Conservation (phyloP, 345 rosid species). For the Ceriops decandra region DNA sequence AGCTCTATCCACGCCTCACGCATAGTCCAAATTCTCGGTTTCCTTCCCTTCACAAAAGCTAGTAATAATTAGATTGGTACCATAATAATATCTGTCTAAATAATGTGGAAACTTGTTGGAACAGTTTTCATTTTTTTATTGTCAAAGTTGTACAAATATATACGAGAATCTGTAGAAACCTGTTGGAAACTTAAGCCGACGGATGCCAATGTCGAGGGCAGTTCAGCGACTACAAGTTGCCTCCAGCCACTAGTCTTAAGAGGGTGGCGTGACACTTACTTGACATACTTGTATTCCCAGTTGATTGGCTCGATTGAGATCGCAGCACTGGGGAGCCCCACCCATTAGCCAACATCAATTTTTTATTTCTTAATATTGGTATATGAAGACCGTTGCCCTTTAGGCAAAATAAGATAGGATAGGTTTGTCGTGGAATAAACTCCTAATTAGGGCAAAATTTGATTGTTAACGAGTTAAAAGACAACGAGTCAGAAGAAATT, state of each 20-base stretch:
- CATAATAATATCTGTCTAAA: background rate
- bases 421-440: conserved; percentile 1
- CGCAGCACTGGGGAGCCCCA: background rate
- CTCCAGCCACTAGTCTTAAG: background rate
- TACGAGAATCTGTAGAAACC: background rate
- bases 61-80: background rate
- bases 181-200: background rate
- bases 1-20: background rate
- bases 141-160: too few relatives aligned
- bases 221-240: background rate
- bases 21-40: background rate
- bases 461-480: background rate
- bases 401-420: conserved; percentile 11
- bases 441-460: background rate
- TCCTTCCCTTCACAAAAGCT: background rate
- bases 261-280: background rate
- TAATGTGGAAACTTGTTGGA: background rate
- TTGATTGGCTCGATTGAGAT: background rate
- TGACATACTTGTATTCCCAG: background rate
- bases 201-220: background rate
- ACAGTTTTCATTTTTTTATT: too few relatives aligned
- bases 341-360: background rate
- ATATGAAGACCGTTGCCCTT: background rate
- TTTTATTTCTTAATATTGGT: background rate
- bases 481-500: background rate